Percentiles rank a stretch among this genome's conserved stretches.
Conservation (phyloP, 2,329 filamentous ascomycete species). For the Cytospora paraplurivora region DNA sequence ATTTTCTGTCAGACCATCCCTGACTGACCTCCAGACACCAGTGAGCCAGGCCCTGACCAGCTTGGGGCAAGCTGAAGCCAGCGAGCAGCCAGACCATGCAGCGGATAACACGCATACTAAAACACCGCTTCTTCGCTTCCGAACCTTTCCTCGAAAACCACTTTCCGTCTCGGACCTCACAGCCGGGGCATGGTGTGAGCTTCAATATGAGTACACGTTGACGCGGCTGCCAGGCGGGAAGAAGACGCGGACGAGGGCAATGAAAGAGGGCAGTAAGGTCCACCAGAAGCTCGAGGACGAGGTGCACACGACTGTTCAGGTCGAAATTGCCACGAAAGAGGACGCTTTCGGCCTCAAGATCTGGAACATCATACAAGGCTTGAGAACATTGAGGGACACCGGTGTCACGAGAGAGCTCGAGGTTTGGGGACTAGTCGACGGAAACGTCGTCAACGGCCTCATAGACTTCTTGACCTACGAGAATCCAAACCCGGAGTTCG, state of each 20-base stretch:
- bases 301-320: constrained; percentile 73
- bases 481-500: constrained; percentile 72
- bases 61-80: constrained; percentile 26
- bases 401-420: constrained; percentile 76
- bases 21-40: constrained; percentile 68
- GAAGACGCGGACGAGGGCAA: constrained; percentile 75
- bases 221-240: constrained; percentile 70
- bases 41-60: constrained; percentile 51
- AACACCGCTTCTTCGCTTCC: constrained; percentile 75
- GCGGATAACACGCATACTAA: constrained; percentile 36
- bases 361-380: constrained; percentile 89
- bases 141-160: constrained; percentile 73
- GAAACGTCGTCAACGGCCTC: constrained; percentile 81
- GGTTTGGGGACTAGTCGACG: constrained; percentile 83
- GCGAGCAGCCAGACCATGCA: constrained; percentile 30
- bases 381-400: constrained; percentile 71
- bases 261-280: constrained; percentile 78
- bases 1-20: constrained; percentile 38
- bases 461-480: constrained; percentile 83
- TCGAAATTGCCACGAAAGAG: constrained; percentile 74
- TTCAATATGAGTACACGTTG: constrained; percentile 89
- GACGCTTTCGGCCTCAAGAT: constrained; percentile 80
- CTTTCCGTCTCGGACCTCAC: constrained; percentile 87
- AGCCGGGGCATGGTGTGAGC: constrained; percentile 90
- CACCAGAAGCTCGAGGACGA: constrained; percentile 85